Evolutionary conservation across 1,284 basidiomycete genomes (phyloP), one percentile per base, ranked within the genome.

Genomic region (Leccinum insigne): DNA sequence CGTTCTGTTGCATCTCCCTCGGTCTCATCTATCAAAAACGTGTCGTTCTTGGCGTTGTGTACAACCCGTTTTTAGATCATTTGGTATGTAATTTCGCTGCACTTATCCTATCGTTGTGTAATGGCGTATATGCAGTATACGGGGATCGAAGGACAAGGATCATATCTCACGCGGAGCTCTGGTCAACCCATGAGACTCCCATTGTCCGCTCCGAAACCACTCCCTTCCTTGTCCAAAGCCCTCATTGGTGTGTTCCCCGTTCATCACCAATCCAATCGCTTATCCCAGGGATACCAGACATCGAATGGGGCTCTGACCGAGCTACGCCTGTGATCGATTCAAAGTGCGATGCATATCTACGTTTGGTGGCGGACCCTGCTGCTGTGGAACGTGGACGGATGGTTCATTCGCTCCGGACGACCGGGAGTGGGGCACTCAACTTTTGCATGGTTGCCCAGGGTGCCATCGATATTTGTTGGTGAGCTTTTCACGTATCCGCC

Each of bases 241-340:
- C 83, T 96, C 40, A 83, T 98, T 52, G 87, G 87, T 87, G 66
- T n/a, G 70, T 59, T 56, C 16, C 16, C 8, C 38, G 40, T 18
- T 4, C 7, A 13, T 40, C 21, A 5, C 3, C 23, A 7, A 16
- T 26, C 7, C 0, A 14, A 26, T 38, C 4, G 14, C 35, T 61
- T 11, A 58, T 49, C 54, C 4, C 2, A 26, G 42, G 16, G 10
- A 52, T 23, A 7, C 5, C 63, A 89, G 96, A 89, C 3, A 85
- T 96, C 57, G 96, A 98, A 80, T 98, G 94, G 91, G 96, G 96
- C 40, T 92, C 91, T 8, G 95, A 97, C 77, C 85, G 96, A 21
- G 82, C 83, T 5, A 75, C 80, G 23, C 78, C 80, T 14, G 85
- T 87, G 11, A 84, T 96, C 38, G 79, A 82, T 8, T 80, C 84